Conservation (phyloP, 306 rosid genomes). For the Rosa persica region DNA sequence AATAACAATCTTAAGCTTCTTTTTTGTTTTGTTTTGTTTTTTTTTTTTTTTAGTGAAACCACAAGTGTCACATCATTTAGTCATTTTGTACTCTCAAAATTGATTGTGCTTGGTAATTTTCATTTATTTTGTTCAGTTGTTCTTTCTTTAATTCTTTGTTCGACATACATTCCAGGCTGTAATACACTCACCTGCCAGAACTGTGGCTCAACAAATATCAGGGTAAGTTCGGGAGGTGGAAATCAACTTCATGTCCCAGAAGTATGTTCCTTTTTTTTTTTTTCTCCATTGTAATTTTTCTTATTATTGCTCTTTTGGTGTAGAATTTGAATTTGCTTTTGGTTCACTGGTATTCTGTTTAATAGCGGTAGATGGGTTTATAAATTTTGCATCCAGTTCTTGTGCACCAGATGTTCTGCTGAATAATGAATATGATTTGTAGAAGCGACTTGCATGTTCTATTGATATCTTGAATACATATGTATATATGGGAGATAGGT, state of each 20-base stretch:
- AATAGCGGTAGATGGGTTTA: not conserved
- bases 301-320: not conserved
- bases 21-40: too few relatives aligned
- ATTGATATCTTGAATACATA: not conserved
- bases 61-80: not conserved
- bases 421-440: not conserved
- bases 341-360: not conserved
- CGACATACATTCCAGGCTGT: not conserved
- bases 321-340: not conserved
- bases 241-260: not conserved
- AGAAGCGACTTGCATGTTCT: not conserved
- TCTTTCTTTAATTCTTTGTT: not conserved
- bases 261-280: not conserved
- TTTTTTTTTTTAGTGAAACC: not conserved
- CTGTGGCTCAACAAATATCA: constrained; percentile 3
- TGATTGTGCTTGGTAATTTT: not conserved
- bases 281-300: not conserved
- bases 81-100: not conserved
- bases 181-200: not conserved
- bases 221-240: constrained; percentile 2
- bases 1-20: not conserved
- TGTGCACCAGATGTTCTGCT: not conserved
- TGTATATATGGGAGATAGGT: not conserved
- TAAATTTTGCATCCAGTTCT: not conserved
- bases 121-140: not conserved